Percentiles rank a stretch among this genome's conserved stretches.
Conservation (phyloP, 306 rosid species). For the Pyrus communis region DNA sequence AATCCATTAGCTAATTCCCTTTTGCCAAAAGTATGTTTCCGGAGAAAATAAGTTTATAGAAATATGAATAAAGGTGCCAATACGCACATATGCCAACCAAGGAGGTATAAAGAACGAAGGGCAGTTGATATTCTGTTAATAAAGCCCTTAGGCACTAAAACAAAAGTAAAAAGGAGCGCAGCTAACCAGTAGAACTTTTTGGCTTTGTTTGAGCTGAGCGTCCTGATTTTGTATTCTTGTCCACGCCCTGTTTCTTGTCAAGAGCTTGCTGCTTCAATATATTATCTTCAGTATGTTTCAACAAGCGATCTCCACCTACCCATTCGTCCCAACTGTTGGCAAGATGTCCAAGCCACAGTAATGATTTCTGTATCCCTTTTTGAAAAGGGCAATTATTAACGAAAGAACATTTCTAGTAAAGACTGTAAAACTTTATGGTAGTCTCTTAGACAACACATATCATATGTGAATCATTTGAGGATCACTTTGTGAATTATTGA, state of each 20-base stretch:
- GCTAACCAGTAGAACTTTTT: constrained; percentile 54
- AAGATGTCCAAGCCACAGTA: constrained; percentile 59
- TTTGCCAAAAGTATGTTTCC: background rate
- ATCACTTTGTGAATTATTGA: too few species aligned
- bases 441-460: background rate
- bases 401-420: constrained; percentile 17
- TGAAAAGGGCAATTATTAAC: constrained; percentile 35
- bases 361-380: constrained; percentile 54
- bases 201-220: constrained; percentile 63
- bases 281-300: constrained; percentile 75
- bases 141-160: background rate
- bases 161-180: background rate
- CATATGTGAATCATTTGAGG: background rate
- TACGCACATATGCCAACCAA: background rate
- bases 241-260: constrained; percentile 61
- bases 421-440: constrained; percentile 1
- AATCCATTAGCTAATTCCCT: background rate
- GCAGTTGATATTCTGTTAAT: background rate
- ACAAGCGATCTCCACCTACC: constrained; percentile 72
- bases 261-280: constrained; percentile 56
- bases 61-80: background rate
- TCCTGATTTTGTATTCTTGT: constrained; percentile 64
- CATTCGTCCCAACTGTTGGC: constrained; percentile 99
- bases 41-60: too few species aligned
- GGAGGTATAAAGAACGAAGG: background rate